Evolutionary conservation across 1,139 yeast species (phyloP).

Genomic region (Blastobotrys serpentis): DNA sequence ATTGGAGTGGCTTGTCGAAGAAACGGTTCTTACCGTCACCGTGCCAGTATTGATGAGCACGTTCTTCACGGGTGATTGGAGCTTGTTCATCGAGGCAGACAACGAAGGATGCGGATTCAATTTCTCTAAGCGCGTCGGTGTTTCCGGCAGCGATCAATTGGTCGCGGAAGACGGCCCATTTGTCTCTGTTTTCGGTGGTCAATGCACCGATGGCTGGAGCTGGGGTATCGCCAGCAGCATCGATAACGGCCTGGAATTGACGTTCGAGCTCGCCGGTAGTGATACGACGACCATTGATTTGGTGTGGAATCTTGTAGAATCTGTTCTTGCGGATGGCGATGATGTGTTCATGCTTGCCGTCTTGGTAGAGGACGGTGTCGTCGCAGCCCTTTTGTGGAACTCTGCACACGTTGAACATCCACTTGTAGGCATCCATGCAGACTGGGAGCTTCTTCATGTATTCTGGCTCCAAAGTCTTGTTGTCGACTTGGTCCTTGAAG

Average conservation of each 20-base stretch:
- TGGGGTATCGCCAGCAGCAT: slow-evolving; percentile 47
- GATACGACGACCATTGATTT: slow-evolving; percentile 51
- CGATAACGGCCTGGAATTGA: slow-evolving; percentile 59
- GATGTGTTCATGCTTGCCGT: slow-evolving; percentile 56
- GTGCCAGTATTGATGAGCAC: slow-evolving; percentile 89
- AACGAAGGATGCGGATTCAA: slow-evolving; percentile 77
- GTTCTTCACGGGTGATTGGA: slow-evolving; percentile 81
- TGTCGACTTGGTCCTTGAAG: slow-evolving; percentile 41
- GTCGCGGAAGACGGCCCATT: slow-evolving; percentile 64
- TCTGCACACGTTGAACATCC: slow-evolving; percentile 89
- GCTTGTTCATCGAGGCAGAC: slow-evolving; percentile 70
- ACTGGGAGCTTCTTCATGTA: slow-evolving; percentile 75
- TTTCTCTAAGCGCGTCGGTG: slow-evolving; percentile 58
- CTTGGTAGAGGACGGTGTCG: slow-evolving; percentile 33
- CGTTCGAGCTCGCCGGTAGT: slow-evolving; percentile 62
- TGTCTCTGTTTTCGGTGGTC: slow-evolving; percentile 84
- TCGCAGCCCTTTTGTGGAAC: slow-evolving; percentile 45
- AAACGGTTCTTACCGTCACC: slow-evolving; percentile 90
- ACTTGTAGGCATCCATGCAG: slow-evolving; percentile 90
- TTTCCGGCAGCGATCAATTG: slow-evolving; percentile 52
- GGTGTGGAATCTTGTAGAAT: slow-evolving; percentile 73
- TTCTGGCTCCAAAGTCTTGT: slow-evolving; percentile 60
- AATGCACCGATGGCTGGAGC: slow-evolving; percentile 70
- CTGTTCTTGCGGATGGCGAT: slow-evolving; percentile 74
- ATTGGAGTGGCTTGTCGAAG: slow-evolving; percentile 90